Evolutionary conservation across 2,329 filamentous ascomycete species (phyloP), one percentile per base, ranked within the genome.

Genomic region (Allantophomopsis lycopodina): DNA sequence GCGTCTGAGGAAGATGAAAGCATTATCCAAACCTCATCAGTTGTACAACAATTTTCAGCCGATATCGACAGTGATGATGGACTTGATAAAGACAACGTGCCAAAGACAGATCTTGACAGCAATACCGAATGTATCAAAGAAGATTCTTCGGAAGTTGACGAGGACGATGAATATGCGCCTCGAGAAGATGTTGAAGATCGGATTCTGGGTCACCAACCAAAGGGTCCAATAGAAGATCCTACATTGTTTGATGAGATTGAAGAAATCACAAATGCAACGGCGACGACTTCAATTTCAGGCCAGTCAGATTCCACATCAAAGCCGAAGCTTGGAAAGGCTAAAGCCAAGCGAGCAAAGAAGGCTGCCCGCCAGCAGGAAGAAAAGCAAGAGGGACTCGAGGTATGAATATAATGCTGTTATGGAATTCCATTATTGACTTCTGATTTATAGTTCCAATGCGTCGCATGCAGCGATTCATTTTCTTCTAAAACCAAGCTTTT

Each of bases 401-500:
- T 28, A 28, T 28, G 23, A 3, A 28, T 28, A 28, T 12, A 10
- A 6, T 28, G 5, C 7, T 28, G 11, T 8, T 12, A 28, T 28
- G 5, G 32, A 34, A 34, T 5, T 23, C 32, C 13, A 8, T 28
- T 28, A 12, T 8, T 28, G 8, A 34, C 32, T 15, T 15, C 32
- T 35, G 35, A 41, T 16, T 28, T 18, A 7, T 54, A 64, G 38
- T 63, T 69, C 43, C 65, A 60, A 42, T 83, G 79, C 54, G 62
- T 62, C 1, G 59, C 60, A 1, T 83, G 79, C 53, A 62, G 66
- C 35, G 66, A 65, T 11, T 58, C 57, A 0, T 83, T 83, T 48
- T 45, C 66, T 1, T 76, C 71, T 1, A 77, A 73, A 46, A 76
- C 64, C n/a, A 69, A 69, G 45, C 52, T 83, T 30, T 80, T 80